Evolutionary conservation across 169 alveolate species (phyloP), one percentile per base, ranked within the genome.

Genomic region (Eimeria tenella): DNA sequence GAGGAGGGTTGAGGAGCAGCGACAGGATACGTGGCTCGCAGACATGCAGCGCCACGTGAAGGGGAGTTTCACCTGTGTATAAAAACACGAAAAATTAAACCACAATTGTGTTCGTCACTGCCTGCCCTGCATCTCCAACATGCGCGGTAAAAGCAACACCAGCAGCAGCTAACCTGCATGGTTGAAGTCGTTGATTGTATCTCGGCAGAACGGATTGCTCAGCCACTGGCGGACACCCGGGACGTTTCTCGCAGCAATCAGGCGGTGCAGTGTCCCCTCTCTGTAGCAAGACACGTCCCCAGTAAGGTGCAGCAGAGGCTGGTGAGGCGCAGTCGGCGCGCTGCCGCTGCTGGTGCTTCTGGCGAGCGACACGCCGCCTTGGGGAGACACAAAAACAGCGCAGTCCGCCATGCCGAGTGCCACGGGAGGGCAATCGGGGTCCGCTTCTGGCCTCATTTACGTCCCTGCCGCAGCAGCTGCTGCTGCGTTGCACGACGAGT

Each of bases 201-300:
- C 90, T 55, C 94, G 56, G 52, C 91, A 75, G 74, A 90, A 60
- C 6, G 94, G 94, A 21, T 90, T 90, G 65, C 83, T 31, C 55
- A 90, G 90, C 94, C 94, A 90, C 82, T 60, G 91, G 21, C 94
- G 89, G 5, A 90, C 91, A 53, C 94, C 94, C 58, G 73, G 71
- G 6, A 90, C 42, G 81, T 79, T 90, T 62, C 84, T 52, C 52
- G 94, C 74, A 21, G 94, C 94, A 42, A 90, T 63, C 15, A 90
- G 68, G 58, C 86, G 86, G 17, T 90, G 94, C 71, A 90, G 84
- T 3, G 86, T 55, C 17, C 93, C 93, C 60, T 87, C 93, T 11
- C 93, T 23, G 75, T 56, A 68, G 60, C 82, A 55, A 3, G 56
- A 15, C 25, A 25, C 73, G 17, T 74, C 77, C 15, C 93, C 81